Evolutionary conservation across 1,284 basidiomycete genomes (phyloP).

Genomic region (Leccinum cinnamomeum): DNA sequence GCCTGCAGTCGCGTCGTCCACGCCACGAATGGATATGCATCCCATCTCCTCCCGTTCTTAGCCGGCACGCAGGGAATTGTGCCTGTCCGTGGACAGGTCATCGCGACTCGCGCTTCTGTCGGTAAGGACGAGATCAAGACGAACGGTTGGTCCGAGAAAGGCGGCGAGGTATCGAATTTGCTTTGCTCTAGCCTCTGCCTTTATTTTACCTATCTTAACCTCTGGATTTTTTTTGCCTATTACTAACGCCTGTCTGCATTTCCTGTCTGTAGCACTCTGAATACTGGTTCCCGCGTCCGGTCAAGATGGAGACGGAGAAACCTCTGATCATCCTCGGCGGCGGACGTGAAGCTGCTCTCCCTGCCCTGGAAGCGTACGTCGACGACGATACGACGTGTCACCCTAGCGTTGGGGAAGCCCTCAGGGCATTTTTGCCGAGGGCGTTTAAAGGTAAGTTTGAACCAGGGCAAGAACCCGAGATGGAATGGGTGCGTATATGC

Average conservation of each 20-base stretch:
- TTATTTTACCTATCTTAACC: neutral
- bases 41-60: constrained; percentile 60
- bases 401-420: constrained; percentile 43
- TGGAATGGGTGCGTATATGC: constrained; percentile 66
- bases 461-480: constrained; percentile 50
- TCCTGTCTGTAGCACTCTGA: constrained; percentile 39
- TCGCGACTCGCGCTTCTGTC: constrained; percentile 57
- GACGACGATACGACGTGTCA: constrained; percentile 64
- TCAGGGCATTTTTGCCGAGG: constrained; percentile 59
- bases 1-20: constrained; percentile 66
- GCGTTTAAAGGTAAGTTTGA: constrained; percentile 59
- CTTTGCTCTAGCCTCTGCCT: neutral
- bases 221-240: too few species aligned
- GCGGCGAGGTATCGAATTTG: constrained; percentile 24
- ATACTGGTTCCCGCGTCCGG: constrained; percentile 81
- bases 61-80: constrained; percentile 53
- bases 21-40: constrained; percentile 78
- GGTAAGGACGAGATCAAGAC: constrained; percentile 37
- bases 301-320: constrained; percentile 32
- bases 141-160: constrained; percentile 47
- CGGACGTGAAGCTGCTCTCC: constrained; percentile 48
- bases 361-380: constrained; percentile 50
- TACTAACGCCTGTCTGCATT: neutral
- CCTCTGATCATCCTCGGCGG: constrained; percentile 78
- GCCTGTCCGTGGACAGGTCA: constrained; percentile 73